Evolutionary conservation across 805 yeast genomes (phyloP).

Genomic region (Teunomyces funiuensis): DNA sequence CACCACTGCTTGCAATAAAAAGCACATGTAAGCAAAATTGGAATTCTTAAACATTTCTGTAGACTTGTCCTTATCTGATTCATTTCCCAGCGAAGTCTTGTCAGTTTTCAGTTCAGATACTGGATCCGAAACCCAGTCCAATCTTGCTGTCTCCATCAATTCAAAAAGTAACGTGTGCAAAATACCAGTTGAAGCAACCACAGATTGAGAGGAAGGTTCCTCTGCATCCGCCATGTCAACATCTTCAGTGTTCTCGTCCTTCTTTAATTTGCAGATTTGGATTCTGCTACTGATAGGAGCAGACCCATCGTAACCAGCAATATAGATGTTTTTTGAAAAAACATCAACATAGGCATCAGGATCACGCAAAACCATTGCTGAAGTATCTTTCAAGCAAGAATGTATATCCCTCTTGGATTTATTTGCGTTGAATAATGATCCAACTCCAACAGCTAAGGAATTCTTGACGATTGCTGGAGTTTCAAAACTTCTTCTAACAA

Average conservation of each 20-base stretch:
- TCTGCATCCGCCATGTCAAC: constrained; percentile 30
- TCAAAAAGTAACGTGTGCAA: constrained; percentile 64
- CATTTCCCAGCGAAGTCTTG: constrained; percentile 11
- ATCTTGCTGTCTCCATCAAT: constrained; percentile 49
- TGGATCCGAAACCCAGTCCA: constrained; percentile 37
- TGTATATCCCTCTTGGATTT: constrained; percentile 23
- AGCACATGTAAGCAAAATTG: constrained; percentile 64
- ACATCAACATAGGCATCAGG: constrained; percentile 50
- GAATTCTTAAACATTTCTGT: constrained; percentile 10
- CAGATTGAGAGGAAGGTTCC: constrained; percentile 11
- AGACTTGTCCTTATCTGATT: constrained; percentile 10
- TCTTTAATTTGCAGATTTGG: constrained; percentile 1
- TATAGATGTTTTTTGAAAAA: constrained; percentile 40
- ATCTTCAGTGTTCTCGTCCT: constrained; percentile 18
- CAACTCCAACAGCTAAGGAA: constrained; percentile 52
- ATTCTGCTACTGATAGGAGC: not conserved
- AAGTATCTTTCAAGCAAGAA: constrained; percentile 48
- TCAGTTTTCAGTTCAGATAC: constrained; percentile 7
- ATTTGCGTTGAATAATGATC: constrained; percentile 35
- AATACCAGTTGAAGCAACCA: constrained; percentile 49
- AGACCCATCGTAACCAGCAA: constrained; percentile 39
- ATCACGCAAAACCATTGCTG: constrained; percentile 48
- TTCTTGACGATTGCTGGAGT: constrained; percentile 47
- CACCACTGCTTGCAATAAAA: constrained; percentile 62
- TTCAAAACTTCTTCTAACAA: constrained; percentile 73